These are phyloP conservation scores for Orbilia ellipsospora DNA, from an alignment of 2,329 filamentous ascomycete species.

Conservation along the genomic window DNA sequence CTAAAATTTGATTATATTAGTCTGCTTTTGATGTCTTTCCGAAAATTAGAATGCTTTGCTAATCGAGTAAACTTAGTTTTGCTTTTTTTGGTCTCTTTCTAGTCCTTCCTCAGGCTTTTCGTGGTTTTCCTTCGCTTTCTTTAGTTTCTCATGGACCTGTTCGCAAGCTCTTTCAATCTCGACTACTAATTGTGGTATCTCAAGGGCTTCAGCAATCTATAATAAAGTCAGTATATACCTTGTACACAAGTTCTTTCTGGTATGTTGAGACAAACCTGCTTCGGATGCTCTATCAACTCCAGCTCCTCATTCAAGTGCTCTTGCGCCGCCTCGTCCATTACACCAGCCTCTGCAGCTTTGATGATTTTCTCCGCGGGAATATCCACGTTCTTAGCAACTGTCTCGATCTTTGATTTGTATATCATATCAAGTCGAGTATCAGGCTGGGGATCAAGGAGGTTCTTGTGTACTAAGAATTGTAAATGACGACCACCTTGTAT, in stretches of 20 bases:
- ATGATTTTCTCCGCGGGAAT: constrained; percentile 58
- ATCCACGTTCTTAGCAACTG: constrained; percentile 20
- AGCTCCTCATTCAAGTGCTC: constrained; percentile 60
- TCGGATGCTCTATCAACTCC: constrained; percentile 60
- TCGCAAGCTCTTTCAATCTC: constrained; percentile 81
- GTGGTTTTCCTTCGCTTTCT: constrained; percentile 12
- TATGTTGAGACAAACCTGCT: constrained; percentile 54
- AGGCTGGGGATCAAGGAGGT: constrained; percentile 74
- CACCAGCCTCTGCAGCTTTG: constrained; percentile 61
- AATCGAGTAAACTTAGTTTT: constrained; percentile 2
- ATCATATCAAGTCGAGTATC: constrained; percentile 78
- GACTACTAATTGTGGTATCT: constrained; percentile 75
- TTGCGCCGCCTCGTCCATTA: constrained; percentile 59
- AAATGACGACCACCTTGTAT: constrained; percentile 85
- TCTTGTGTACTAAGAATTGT: constrained; percentile 80
- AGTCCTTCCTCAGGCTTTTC: too few relatives aligned
- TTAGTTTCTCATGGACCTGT: constrained; percentile 70
- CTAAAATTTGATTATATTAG: background rate
- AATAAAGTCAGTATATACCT: constrained; percentile 4
- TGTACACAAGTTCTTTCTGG: background rate
- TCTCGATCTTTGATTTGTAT: constrained; percentile 66
- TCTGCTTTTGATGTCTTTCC: too few relatives aligned
- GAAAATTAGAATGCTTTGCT: background rate
- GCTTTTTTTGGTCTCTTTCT: constrained; percentile 44
- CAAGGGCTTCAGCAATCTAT: constrained; percentile 70